Evolutionary conservation across 768 basidiomycete genomes (phyloP), one percentile per base, ranked within the genome.

Genomic region (Suillus cothurnatus): DNA sequence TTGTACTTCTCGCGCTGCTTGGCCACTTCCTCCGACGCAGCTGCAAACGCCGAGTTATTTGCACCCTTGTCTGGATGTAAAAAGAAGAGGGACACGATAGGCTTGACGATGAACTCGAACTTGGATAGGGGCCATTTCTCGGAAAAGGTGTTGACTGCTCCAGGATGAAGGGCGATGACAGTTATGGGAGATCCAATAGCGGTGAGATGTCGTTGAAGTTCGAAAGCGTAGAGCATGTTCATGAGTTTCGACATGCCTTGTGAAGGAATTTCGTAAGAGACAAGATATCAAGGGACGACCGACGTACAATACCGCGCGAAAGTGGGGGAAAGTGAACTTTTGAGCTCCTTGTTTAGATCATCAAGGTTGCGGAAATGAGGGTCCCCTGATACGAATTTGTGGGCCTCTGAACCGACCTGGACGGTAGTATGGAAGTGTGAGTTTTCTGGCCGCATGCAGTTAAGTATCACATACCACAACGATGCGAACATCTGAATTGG

Each of bases 401-500:
- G 70, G 11, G 36, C 73, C 0, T 69, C 71, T 14, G 81, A 83
- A 21, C 75, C 59, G 12, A 82, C 66, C 81, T 84, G 36, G 9
- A 43, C 34, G 61, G 41, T 26, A 15, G n/a, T 31, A 19, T 21
- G 31, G 5, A 38, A 38, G 11, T 4, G 11, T 64, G 9, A 43
- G 56, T 31, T 19, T 50, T 43, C 8, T 28, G 21, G n/a, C 39
- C 38, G 17, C 17, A 50, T 26, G 23, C 26, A 1, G 26, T 8
- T 7, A 26, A 26, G 47, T 36, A 6, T 11, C 31, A 66, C 84
- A 49, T 65, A 88, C 88, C 61, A 85, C 82, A 12, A 89, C 79
- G 15, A 91, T 79, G 21, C 89, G 84, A 55, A 89, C 88, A 64
- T 90, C 89, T 0, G 86, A 80, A 28, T 76, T 75, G 0, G 80